These are phyloP conservation scores for Penstemon davidsonii DNA, from an alignment of 257 asterid species.

Conservation along the genomic window DNA sequence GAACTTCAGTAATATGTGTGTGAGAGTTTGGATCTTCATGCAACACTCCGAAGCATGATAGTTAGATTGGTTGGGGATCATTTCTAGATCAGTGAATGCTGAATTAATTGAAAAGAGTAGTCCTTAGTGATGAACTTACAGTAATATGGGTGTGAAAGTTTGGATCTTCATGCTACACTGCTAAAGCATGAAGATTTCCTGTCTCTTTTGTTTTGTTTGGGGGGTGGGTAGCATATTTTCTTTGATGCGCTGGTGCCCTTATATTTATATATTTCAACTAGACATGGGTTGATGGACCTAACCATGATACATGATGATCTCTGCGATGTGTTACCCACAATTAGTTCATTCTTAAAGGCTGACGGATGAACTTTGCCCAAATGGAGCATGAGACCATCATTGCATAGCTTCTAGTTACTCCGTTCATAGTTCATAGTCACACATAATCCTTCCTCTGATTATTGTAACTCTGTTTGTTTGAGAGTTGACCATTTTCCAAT, in stretches of 20 bases:
- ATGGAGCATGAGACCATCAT: conserved; percentile 1
- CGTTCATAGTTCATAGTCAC: neutral
- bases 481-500: neutral
- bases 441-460: neutral
- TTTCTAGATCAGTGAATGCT: neutral
- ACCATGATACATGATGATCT: neutral
- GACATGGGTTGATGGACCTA: neutral
- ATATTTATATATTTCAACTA: neutral
- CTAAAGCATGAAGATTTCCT: too few species aligned
- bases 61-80: neutral
- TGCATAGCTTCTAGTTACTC: neutral
- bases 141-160: neutral
- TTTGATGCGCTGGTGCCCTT: too few species aligned
- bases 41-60: too few species aligned
- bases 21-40: neutral
- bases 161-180: neutral
- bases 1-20: neutral
- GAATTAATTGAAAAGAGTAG: neutral
- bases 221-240: too few species aligned
- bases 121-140: neutral
- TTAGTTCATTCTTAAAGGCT: neutral
- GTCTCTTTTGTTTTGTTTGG: too few species aligned
- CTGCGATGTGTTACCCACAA: neutral
- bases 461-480: neutral
- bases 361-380: neutral